Conservation (phyloP, 805 yeast species). For the Clavispora phyllophila region DNA sequence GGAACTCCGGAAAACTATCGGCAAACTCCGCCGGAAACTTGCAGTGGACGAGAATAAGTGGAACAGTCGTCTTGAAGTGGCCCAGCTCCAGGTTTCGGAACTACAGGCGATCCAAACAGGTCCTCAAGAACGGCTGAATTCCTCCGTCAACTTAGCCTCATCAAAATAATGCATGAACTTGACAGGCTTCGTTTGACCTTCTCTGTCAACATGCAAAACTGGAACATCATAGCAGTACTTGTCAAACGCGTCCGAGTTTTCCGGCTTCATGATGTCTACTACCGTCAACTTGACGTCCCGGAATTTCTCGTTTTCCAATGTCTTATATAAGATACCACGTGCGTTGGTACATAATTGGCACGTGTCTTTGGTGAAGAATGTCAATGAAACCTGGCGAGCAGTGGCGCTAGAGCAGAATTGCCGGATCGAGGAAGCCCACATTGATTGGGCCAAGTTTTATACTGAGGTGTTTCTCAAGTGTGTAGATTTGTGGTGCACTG, state of each 20-base stretch:
- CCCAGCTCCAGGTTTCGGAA: background rate
- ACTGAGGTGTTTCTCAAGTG: background rate
- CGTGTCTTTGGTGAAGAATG: constrained; percentile 64
- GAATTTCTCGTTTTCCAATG: constrained; percentile 29
- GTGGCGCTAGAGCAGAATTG: constrained; percentile 1
- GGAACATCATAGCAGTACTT: constrained; percentile 76
- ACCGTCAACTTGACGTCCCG: constrained; percentile 29
- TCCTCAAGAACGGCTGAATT: constrained; percentile 23
- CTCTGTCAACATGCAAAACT: constrained; percentile 61
- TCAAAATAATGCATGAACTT: constrained; percentile 68
- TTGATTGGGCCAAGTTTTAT: background rate
- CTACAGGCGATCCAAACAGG: background rate
- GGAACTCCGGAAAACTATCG: background rate
- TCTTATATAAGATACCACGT: constrained; percentile 41
- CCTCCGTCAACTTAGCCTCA: constrained; percentile 49
- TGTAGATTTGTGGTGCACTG: background rate
- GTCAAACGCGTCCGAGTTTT: constrained; percentile 63
- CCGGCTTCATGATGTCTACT: constrained; percentile 56
- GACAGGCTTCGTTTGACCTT: constrained; percentile 39
- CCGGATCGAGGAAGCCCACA: constrained; percentile 5
- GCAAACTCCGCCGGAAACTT: background rate
- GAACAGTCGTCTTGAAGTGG: background rate
- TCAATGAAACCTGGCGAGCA: constrained; percentile 24
- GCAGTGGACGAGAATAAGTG: background rate
- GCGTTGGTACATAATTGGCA: constrained; percentile 71